Evolutionary conservation across 768 basidiomycete species (phyloP).

Genomic region (Melanogaster broomeanus): DNA sequence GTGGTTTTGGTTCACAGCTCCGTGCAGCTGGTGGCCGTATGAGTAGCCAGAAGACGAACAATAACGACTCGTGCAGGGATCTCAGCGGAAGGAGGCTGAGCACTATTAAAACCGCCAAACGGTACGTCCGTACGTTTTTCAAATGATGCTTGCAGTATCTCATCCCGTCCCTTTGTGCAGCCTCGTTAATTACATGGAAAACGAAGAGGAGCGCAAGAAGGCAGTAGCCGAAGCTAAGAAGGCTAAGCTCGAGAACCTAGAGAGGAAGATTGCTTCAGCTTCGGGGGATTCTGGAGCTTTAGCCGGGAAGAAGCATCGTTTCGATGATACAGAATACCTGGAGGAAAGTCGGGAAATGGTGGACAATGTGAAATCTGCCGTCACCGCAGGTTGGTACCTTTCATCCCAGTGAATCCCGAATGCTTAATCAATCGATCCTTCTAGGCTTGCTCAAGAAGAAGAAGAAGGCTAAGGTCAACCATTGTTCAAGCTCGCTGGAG

Average conservation of each 20-base stretch:
- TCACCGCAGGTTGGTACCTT: slow-evolving; percentile 67
- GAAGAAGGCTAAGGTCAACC: slow-evolving; percentile 61
- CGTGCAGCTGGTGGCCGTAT: slow-evolving; percentile 97
- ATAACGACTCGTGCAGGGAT: slow-evolving; percentile 94
- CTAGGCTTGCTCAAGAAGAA: slow-evolving; percentile 75
- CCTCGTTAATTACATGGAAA: slow-evolving; percentile 83
- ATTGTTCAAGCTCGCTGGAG: slow-evolving; percentile 13
- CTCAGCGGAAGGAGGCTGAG: slow-evolving; percentile 86
- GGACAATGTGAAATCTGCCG: slow-evolving; percentile 89
- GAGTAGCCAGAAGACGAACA: slow-evolving; percentile 94
- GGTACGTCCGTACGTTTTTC: slow-evolving; percentile 50
- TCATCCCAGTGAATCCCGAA: neutral
- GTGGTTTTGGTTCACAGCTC: slow-evolving; percentile 95
- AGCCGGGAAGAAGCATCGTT: slow-evolving; percentile 80
- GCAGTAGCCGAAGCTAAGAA: slow-evolving; percentile 76
- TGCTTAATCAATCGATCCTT: slow-evolving; percentile 19
- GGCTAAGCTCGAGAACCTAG: slow-evolving; percentile 82
- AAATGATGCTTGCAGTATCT: neutral
- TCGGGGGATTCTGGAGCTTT: slow-evolving; percentile 45
- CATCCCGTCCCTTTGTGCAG: slow-evolving; percentile 40
- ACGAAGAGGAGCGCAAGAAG: slow-evolving; percentile 78
- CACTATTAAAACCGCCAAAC: slow-evolving; percentile 95
- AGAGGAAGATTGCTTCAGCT: slow-evolving; percentile 62
- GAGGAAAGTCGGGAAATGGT: slow-evolving; percentile 91
- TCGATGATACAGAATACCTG: slow-evolving; percentile 91